Percentiles rank a stretch among this genome's conserved stretches.
phyloP scores from a whole-genome alignment of 2,329 filamentous ascomycete species.

The Fusarium sp. region DNA sequence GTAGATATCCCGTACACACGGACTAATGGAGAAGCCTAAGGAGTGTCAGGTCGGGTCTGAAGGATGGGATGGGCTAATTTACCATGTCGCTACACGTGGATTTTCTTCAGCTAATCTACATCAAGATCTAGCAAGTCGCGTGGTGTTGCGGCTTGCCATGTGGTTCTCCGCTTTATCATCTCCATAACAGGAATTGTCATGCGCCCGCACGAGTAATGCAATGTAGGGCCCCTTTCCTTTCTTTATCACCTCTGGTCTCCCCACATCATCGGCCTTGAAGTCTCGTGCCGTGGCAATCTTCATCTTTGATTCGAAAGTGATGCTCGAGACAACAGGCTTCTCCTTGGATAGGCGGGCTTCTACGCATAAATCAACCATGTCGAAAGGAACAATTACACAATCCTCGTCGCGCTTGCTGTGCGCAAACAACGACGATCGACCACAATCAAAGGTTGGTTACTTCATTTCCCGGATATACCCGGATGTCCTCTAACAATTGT shows the following conservation, averaged over 20 bases:
- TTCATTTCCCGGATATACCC: constrained; percentile 9
- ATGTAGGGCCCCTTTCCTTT: constrained; percentile 17
- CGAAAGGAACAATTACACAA: constrained; percentile 60
- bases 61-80: constrained; percentile 1
- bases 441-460: constrained; percentile 85
- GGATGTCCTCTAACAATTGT: constrained; percentile 14
- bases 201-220: constrained; percentile 35
- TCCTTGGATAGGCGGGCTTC: constrained; percentile 21
- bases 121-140: constrained; percentile 32
- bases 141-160: constrained; percentile 29
- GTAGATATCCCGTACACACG: not conserved
- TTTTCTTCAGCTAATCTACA: constrained; percentile 20
- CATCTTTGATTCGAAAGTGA: constrained; percentile 1
- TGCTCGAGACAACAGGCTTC: constrained; percentile 15
- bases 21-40: constrained; percentile 11
- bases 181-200: constrained; percentile 20
- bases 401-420: constrained; percentile 94
- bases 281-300: not conserved
- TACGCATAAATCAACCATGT: constrained; percentile 20
- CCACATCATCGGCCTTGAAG: not conserved
- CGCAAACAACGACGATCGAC: constrained; percentile 97
- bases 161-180: constrained; percentile 28
- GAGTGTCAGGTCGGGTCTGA: not conserved
- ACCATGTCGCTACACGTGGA: constrained; percentile 18
- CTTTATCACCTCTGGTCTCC: constrained; percentile 29